phyloP scores from a whole-genome alignment of 1,139 yeast genomes.

The Suhomyces bolitotheri region DNA sequence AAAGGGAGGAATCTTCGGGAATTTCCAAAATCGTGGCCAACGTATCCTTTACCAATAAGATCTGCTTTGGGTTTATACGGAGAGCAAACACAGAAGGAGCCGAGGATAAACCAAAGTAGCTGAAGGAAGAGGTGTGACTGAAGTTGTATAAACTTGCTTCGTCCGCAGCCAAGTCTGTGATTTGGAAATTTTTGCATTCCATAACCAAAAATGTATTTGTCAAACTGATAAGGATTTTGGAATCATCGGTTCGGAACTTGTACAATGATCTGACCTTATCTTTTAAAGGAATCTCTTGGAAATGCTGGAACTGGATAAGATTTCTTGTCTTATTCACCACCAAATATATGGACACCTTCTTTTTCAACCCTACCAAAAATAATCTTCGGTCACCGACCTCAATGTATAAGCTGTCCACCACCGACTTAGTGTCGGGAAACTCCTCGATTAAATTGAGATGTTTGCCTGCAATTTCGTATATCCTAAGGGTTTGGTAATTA shows the following conservation, averaged over 20 bases:
- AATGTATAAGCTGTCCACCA: conserved; percentile 20
- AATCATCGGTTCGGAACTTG: conserved; percentile 10
- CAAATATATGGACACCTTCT: conserved; percentile 31
- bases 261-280: conserved; percentile 31
- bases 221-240: conserved; percentile 28
- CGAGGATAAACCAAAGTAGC: conserved; percentile 25
- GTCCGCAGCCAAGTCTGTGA: conserved; percentile 17
- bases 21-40: conserved; percentile 21
- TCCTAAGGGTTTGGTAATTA: conserved; percentile 26
- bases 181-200: conserved; percentile 23
- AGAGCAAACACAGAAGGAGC: conserved; percentile 25
- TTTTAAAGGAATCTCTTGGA: conserved; percentile 30
- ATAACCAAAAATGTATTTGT: conserved; percentile 30
- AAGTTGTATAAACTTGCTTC: conserved; percentile 17
- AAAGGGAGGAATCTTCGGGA: conserved; percentile 7
- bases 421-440: conserved; percentile 29
- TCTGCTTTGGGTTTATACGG: conserved; percentile 17
- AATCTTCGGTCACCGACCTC: conserved; percentile 20
- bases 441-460: conserved; percentile 35
- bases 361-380: conserved; percentile 33
- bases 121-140: conserved; percentile 22
- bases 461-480: conserved; percentile 38
- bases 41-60: conserved; percentile 24
- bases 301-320: conserved; percentile 28
- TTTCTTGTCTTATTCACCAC: conserved; percentile 35